Evolutionary conservation across 352 stramenopile genomes (phyloP), one percentile per base, ranked within the genome.

Genomic region (Pythium myriotylum): DNA sequence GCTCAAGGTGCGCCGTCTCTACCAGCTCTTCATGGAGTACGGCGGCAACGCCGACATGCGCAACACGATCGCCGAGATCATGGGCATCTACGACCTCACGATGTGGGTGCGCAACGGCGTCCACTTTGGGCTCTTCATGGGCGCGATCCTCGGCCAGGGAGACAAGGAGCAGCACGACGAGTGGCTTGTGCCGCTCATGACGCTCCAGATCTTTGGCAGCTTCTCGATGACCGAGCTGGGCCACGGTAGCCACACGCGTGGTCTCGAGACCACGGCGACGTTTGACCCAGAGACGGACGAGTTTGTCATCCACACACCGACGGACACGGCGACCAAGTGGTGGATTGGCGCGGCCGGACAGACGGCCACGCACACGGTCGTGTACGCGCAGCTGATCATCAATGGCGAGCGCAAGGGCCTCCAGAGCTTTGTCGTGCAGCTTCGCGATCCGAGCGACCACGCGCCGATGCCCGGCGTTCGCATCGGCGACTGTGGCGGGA

Each of bases 251-350:
- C 91, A 95, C 70, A 87, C 85, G 35, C 73, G 77, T 27, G 82
- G 81, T 13, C 84, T 99, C 46, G 92, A 98, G 79, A 99, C 97
- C 1, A 99, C 95, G 0, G 97, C 96, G 13, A 98, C 91, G 0
- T 99, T 98, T 61, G 63, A 97, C 27, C 69, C 72, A 24, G 77
- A 88, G 14, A 81, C 72, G 1, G 83, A 98, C 52, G 92, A 96
- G 70, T 99, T 96, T 64, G 78, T 98, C 13, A 93, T 99, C 46
- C 75, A 99, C 73, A 97, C 92, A n/a, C 97, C 96, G 1, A 98
- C 94, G 0, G 72, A 98, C 46, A 98, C 94, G 4, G 91, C 87
- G 32, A 91, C 81, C 42, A 99, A 99, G 73, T 99, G 97, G 83
- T 99, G 96, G 96, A 96, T 96, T 40, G 95, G 95, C 19, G 97